Evolutionary conservation across 805 yeast genomes (phyloP), one percentile per base, ranked within the genome.

Genomic region (Saccharomycopsis selenospora): DNA sequence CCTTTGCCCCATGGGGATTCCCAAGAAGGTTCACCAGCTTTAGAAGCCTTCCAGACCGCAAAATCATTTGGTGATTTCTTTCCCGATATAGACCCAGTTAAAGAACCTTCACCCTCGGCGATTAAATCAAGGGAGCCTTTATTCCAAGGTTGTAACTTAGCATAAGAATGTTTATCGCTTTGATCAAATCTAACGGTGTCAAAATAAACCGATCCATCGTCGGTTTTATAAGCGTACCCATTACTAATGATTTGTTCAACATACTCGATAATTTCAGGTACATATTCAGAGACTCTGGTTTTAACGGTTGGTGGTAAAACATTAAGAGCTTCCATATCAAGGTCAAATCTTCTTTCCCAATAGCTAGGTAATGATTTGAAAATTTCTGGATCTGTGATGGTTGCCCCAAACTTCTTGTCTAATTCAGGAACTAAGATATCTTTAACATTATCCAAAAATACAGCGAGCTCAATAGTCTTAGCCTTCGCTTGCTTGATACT

Each of bases 11-110:
- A 93, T 24, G 91, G 90, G 2, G 96, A 87, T 4, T 73, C 77
- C 98, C 98, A 93, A 43, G 80, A 76, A 22, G 99, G 99, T 68
- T 93, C 99, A 58, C 99, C 99, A 5, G 95, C 91, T 63, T 93
- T 93, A 5, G 95, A 85, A 0, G 90, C 79, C 64, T 93, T 93
- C 99, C 99, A 93, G 29, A 93, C 73, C 1, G 99, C 99, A 67
- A 93, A 93, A 65, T 93, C 99, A 20, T 86, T 84, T 2, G 84
- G 66, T 48, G 80, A 81, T 57, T 72, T 76, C 67, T 93, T 91
- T 22, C 83, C 80, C 38, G 71, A 71, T 10, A 73, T 66, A 14
- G 58, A 70, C 48, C 66, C 61, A 49, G 60, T 56, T 27, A 57
- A 52, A 11, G 81, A 67, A 26, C 99, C 99, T 66, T 93, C 99